phyloP scores from a whole-genome alignment of 257 asterid species.

The Linderniella brevidens region DNA sequence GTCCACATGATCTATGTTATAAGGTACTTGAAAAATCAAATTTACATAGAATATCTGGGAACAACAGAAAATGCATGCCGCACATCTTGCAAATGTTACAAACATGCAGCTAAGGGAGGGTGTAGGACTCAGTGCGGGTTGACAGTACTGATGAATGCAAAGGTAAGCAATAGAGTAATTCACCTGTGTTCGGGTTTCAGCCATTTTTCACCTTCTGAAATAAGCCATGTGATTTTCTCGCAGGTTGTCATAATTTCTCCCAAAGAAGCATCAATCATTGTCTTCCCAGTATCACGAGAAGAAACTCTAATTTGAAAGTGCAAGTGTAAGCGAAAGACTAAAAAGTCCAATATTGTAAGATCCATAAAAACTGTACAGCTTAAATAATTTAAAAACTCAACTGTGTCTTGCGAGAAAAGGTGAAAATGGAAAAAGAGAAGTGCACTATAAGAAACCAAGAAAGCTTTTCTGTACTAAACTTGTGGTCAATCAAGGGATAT shows the following conservation, averaged over 20 bases:
- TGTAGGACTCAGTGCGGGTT: no score
- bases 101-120: no score
- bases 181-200: conserved; percentile 92
- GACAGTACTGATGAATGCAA: background rate
- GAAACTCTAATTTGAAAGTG: conserved; percentile 54
- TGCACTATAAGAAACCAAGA: background rate
- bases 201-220: conserved; percentile 95
- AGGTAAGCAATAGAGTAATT: background rate
- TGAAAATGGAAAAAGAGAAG: conserved; percentile 11
- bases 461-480: no score
- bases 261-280: conserved; percentile 97
- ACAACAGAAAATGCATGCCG: no score
- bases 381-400: no score
- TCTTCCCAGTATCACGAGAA: conserved; percentile 97
- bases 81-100: no score
- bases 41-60: no score
- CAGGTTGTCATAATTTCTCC: conserved; percentile 99
- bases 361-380: background rate
- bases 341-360: conserved; percentile 7
- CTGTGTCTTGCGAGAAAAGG: conserved; percentile 7
- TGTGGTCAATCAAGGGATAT: no score
- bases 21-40: conserved; percentile 3
- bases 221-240: conserved; percentile 95
- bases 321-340: conserved; percentile 4
- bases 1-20: conserved; percentile 63